Conservation (phyloP, 441 rosid species). For the Syzygium malaccense region DNA sequence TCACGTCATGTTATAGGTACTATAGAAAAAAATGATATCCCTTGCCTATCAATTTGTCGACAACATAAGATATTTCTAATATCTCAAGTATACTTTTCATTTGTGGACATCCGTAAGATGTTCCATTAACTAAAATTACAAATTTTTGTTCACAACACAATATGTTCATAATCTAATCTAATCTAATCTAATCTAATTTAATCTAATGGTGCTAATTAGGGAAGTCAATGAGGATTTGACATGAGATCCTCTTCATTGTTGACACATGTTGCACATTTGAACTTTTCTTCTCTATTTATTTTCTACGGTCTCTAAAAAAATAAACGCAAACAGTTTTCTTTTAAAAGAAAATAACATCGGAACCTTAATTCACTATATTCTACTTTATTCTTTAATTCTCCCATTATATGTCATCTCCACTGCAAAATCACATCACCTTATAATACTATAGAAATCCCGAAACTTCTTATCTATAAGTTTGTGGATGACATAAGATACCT, state of each 20-base stretch:
- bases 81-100: not conserved
- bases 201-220: not conserved
- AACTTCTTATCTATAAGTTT: not conserved
- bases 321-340: not conserved
- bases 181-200: not conserved
- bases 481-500: rapidly evolving
- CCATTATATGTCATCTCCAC: not conserved
- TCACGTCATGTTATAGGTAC: not conserved
- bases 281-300: not conserved
- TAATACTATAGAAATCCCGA: not conserved
- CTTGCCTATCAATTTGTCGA: rapidly evolving
- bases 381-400: not conserved
- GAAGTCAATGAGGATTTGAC: not conserved
- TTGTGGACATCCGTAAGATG: no score
- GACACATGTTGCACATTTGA: not conserved
- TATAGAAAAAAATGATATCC: not conserved
- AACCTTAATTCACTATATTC: not conserved
- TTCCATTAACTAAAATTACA: not conserved
- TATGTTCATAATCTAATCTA: not conserved
- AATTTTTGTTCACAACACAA: no score
- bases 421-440: not conserved
- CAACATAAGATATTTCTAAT: not conserved
- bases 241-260: not conserved
- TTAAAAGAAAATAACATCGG: not conserved
- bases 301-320: not conserved